Percentiles rank a stretch among this genome's conserved stretches.
Evolutionary conservation across 139 green algal species (phyloP).

Genomic region (Closterium sp.): DNA sequence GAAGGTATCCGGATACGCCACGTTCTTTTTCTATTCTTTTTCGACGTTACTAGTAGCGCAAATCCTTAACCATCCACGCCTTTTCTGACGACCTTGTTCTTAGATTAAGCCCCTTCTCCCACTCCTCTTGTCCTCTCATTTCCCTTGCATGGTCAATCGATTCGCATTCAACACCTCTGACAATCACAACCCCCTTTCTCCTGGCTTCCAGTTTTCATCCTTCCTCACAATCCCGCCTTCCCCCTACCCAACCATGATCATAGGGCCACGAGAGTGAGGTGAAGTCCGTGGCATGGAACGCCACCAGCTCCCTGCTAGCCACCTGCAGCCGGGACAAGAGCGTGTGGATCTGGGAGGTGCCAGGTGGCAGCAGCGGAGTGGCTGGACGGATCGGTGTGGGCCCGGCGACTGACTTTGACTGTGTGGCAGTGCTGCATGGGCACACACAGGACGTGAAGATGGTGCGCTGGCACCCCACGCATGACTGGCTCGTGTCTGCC

Average conservation of each 20-base stretch:
- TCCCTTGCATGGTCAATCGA: not conserved
- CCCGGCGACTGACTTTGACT: slow-evolving; percentile 85
- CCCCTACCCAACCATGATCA: not conserved
- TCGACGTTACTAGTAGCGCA: not conserved
- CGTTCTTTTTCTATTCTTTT: no score
- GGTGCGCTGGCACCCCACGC: slow-evolving; percentile 84
- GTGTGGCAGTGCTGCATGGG: slow-evolving; percentile 90
- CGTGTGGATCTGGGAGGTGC: slow-evolving; percentile 93
- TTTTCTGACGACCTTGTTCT: not conserved
- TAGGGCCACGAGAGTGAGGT: slow-evolving; percentile 92
- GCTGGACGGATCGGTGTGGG: slow-evolving; percentile 29
- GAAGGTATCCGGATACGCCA: no score
- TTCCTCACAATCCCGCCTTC: not conserved
- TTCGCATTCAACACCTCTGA: not conserved
- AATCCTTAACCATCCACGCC: not conserved
- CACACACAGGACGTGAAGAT: slow-evolving; percentile 91
- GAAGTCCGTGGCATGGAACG: slow-evolving; percentile 88
- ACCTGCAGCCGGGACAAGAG: slow-evolving; percentile 93
- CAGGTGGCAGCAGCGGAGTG: not conserved
- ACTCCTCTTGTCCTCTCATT: not conserved
- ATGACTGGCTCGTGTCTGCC: slow-evolving; percentile 77
- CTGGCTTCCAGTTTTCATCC: no score
- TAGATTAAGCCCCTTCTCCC: not conserved
- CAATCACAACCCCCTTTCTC: no score
- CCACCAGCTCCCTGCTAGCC: slow-evolving; percentile 73